Conservation (phyloP, 2,329 filamentous ascomycete genomes). For the Fusarium burgessii region DNA sequence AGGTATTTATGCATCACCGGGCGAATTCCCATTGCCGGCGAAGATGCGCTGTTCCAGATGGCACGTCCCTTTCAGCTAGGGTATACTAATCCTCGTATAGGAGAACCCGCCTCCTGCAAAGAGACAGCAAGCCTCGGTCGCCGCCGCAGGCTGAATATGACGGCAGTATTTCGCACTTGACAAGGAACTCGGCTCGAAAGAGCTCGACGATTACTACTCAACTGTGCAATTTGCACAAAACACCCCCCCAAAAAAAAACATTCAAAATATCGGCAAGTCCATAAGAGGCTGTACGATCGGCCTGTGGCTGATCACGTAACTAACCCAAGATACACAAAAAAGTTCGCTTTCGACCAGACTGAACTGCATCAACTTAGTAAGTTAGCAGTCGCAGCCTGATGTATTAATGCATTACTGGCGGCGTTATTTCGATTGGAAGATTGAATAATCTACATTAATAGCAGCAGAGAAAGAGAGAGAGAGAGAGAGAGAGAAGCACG, state of each 20-base stretch:
- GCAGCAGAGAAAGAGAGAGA: conserved; percentile 9
- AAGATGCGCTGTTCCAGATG: conserved; percentile 17
- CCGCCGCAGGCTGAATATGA: conserved; percentile 53
- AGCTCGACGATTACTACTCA: conserved; percentile 12
- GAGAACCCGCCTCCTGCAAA: conserved; percentile 56
- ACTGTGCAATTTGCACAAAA: conserved; percentile 19
- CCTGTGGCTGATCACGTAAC: conserved; percentile 27
- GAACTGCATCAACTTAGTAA: conserved; percentile 33
- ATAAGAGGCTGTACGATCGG: conserved; percentile 24
- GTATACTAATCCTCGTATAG: conserved; percentile 49
- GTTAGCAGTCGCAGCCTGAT: conserved; percentile 27
- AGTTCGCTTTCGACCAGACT: conserved; percentile 15
- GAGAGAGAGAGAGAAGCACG: conserved; percentile 7
- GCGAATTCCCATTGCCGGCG: conserved; percentile 20
- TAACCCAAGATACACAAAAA: conserved; percentile 36
- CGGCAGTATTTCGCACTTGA: neutral
- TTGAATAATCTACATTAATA: conserved; percentile 44
- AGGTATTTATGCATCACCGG: conserved; percentile 53
- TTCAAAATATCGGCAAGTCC: conserved; percentile 31
- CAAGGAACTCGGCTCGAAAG: conserved; percentile 22
- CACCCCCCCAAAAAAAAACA: neutral
- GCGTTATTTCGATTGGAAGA: conserved; percentile 30
- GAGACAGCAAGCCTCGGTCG: conserved; percentile 57
- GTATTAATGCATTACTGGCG: conserved; percentile 26
- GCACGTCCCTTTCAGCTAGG: conserved; percentile 13